Percentiles rank a stretch among this genome's conserved stretches.
These are phyloP conservation scores for Camillea tinctor DNA, from an alignment of 2,329 filamentous ascomycete species.

Conservation along the genomic window DNA sequence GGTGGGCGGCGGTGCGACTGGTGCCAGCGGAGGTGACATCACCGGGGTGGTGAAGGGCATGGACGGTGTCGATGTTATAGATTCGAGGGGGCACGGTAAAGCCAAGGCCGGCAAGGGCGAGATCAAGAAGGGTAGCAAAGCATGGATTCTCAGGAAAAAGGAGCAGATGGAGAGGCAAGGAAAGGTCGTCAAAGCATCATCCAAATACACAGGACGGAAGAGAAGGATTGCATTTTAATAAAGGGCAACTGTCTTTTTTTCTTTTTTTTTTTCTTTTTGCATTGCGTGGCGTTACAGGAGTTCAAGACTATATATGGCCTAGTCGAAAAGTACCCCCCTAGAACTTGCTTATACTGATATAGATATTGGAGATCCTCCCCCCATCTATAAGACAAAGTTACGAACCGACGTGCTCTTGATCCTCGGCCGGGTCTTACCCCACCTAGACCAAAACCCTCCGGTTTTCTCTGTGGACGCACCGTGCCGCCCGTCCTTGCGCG, in stretches of 20 bases:
- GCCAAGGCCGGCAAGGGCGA: slow-evolving; percentile 45
- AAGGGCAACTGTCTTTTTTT: slow-evolving; percentile 11
- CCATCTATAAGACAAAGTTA: background rate
- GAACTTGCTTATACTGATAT: background rate
- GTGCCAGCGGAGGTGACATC: slow-evolving; percentile 69
- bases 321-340: background rate
- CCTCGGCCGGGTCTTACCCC: background rate
- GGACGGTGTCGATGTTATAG: slow-evolving; percentile 82
- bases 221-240: slow-evolving; percentile 71
- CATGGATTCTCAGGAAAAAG: slow-evolving; percentile 83
- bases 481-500: background rate
- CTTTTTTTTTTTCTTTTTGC: slow-evolving; percentile 13
- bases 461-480: background rate
- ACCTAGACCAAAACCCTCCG: background rate
- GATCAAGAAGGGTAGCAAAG: slow-evolving; percentile 78
- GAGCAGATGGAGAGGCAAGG: slow-evolving; percentile 93
- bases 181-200: slow-evolving; percentile 87
- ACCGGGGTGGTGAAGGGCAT: slow-evolving; percentile 86
- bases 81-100: slow-evolving; percentile 57
- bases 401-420: background rate
- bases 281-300: slow-evolving; percentile 29
- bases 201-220: slow-evolving; percentile 92
- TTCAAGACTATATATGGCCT: slow-evolving; percentile 5
- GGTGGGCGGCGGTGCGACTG: slow-evolving; percentile 63
- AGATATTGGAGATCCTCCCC: background rate